These are phyloP conservation scores for Colletotrichum orchidophilum DNA, from an alignment of 2,329 filamentous ascomycete genomes.

Conservation along the genomic window DNA sequence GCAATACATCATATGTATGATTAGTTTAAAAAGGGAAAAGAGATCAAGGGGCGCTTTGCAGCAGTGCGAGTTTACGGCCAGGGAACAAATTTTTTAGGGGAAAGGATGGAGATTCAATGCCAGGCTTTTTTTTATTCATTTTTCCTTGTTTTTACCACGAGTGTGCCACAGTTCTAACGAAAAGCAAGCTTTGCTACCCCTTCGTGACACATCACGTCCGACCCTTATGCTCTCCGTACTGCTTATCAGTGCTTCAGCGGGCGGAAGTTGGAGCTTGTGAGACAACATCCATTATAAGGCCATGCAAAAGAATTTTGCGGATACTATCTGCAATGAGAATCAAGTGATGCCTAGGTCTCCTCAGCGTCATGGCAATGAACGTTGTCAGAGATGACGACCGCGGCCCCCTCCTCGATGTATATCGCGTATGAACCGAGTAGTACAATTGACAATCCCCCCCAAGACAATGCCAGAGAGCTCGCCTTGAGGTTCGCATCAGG, in stretches of 20 bases:
- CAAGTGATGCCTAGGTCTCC: neutral
- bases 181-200: neutral
- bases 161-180: neutral
- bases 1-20: conserved; percentile 65
- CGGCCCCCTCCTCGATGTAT: neutral
- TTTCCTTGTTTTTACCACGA: neutral
- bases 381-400: neutral
- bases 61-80: neutral
- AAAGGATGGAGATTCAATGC: neutral
- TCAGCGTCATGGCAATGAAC: neutral
- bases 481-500: neutral
- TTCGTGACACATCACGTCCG: neutral
- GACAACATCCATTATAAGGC: neutral
- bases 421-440: neutral
- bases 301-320: conserved; percentile 1
- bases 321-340: neutral
- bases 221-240: too few species aligned
- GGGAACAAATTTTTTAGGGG: neutral
- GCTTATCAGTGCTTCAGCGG: too few species aligned
- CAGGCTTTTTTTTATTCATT: neutral
- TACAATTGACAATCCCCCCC: neutral
- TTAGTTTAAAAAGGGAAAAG: neutral
- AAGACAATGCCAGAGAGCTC: neutral
- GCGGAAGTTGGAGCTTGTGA: too few species aligned
- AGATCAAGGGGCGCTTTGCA: neutral